phyloP scores from a whole-genome alignment of 2,329 filamentous ascomycete genomes.

The Fusarium robinianum region DNA sequence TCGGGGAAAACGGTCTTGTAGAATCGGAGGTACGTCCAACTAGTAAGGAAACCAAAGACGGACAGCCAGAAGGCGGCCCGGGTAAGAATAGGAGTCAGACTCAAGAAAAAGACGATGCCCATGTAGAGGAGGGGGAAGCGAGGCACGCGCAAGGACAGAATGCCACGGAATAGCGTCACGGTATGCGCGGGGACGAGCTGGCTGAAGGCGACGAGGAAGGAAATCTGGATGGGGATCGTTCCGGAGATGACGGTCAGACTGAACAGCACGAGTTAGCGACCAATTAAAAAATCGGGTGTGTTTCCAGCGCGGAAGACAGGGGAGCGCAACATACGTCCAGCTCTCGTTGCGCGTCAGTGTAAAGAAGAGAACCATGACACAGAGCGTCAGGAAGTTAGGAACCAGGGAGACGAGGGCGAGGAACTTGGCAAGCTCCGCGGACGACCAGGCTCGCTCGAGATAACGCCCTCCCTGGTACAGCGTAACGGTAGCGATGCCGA shows the following conservation, averaged over 20 bases:
- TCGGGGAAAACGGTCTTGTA: conserved; percentile 79
- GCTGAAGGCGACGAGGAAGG: conserved; percentile 95
- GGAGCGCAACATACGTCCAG: conserved; percentile 65
- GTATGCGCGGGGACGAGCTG: conserved; percentile 97
- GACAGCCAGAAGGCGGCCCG: conserved; percentile 80
- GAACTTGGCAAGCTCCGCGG: conserved; percentile 89
- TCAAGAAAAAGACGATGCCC: conserved; percentile 69
- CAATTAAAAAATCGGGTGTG: too few relatives aligned
- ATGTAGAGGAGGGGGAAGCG: conserved; percentile 73
- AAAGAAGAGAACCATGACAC: conserved; percentile 74
- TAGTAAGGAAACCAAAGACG: conserved; percentile 79
- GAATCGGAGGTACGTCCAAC: conserved; percentile 96
- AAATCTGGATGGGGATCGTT: conserved; percentile 85
- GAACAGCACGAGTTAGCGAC: conserved; percentile 8
- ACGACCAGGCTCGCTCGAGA: conserved; percentile 94
- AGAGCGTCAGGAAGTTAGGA: conserved; percentile 77
- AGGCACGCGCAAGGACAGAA: conserved; percentile 85
- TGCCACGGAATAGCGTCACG: conserved; percentile 86
- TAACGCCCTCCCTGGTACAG: conserved; percentile 93
- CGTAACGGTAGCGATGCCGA: conserved; percentile 75
- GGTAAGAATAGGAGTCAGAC: conserved; percentile 61
- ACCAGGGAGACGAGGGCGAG: conserved; percentile 75
- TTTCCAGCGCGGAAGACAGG: not conserved
- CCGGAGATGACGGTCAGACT: conserved; percentile 84
- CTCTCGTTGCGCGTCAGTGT: conserved; percentile 67